Conservation (phyloP, 441 rosid genomes). For the Kokia cookei region DNA sequence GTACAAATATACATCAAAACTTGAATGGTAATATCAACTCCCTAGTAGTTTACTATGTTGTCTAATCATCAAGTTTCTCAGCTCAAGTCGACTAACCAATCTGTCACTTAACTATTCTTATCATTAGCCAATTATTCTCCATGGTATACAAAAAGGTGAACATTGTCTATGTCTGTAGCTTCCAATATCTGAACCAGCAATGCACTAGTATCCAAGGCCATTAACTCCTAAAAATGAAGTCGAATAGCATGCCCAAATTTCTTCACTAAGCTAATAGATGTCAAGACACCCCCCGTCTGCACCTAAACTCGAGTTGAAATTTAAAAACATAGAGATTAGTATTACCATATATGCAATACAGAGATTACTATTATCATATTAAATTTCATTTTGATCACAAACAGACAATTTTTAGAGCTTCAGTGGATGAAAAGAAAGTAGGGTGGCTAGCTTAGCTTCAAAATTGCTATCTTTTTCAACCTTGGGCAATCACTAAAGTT, state of each 20-base stretch:
- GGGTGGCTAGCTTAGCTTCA: neutral
- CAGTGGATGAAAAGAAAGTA: neutral
- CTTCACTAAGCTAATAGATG: constrained; percentile 37
- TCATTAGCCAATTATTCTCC: constrained; percentile 68
- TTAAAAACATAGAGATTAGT: neutral
- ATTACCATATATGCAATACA: neutral
- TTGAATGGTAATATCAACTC: constrained; percentile 30
- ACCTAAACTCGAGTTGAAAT: too few relatives aligned
- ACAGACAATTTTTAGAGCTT: neutral
- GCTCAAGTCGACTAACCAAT: constrained; percentile 36
- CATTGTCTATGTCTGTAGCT: constrained; percentile 52
- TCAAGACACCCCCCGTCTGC: neutral
- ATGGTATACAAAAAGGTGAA: constrained; percentile 39
- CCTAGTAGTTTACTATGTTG: constrained; percentile 42
- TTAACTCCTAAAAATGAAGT: constrained; percentile 56
- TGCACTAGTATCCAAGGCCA: constrained; percentile 77
- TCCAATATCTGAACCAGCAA: constrained; percentile 64
- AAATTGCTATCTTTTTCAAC: too few relatives aligned
- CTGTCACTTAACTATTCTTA: constrained; percentile 55
- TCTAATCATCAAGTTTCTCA: constrained; percentile 57
- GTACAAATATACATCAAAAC: constrained; percentile 47
- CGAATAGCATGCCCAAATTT: constrained; percentile 81
- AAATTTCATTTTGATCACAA: neutral
- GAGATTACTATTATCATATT: neutral
- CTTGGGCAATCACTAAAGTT: too few relatives aligned